phyloP scores from a whole-genome alignment of 805 yeast species.

The Wickerhamomyces rabaulensis region DNA sequence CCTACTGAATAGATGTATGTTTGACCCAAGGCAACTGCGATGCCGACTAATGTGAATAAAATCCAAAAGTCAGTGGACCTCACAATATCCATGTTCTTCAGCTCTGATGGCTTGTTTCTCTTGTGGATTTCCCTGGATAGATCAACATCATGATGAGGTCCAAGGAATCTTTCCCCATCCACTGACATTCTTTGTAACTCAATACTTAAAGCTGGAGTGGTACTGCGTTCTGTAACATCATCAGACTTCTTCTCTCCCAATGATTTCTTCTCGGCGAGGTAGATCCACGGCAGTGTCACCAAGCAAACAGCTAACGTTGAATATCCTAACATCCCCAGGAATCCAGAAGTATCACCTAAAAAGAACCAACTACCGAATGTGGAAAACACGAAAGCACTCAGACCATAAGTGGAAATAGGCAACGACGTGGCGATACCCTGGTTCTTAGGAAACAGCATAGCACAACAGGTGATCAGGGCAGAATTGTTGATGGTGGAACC shows the following conservation, averaged over 20 bases:
- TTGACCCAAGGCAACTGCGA: constrained; percentile 64
- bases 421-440: constrained; percentile 73
- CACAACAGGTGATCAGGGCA: constrained; percentile 68
- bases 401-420: constrained; percentile 71
- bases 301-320: constrained; percentile 36
- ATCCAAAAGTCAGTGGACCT: constrained; percentile 40
- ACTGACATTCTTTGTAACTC: constrained; percentile 11
- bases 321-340: constrained; percentile 42
- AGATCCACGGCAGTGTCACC: constrained; percentile 43
- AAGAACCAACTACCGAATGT: constrained; percentile 45
- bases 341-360: constrained; percentile 53
- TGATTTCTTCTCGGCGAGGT: constrained; percentile 14
- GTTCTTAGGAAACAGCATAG: constrained; percentile 58
- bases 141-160: constrained; percentile 5
- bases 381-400: constrained; percentile 66
- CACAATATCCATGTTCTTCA: constrained; percentile 16
- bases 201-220: constrained; percentile 10
- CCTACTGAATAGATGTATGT: constrained; percentile 75
- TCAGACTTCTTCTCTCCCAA: background rate
- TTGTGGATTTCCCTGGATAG: background rate
- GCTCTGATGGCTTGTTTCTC: background rate
- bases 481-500: constrained; percentile 66
- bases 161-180: background rate
- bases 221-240: background rate
- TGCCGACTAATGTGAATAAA: constrained; percentile 44